phyloP scores from a whole-genome alignment of 2,329 filamentous ascomycete genomes.

The Neurospora sp. region DNA sequence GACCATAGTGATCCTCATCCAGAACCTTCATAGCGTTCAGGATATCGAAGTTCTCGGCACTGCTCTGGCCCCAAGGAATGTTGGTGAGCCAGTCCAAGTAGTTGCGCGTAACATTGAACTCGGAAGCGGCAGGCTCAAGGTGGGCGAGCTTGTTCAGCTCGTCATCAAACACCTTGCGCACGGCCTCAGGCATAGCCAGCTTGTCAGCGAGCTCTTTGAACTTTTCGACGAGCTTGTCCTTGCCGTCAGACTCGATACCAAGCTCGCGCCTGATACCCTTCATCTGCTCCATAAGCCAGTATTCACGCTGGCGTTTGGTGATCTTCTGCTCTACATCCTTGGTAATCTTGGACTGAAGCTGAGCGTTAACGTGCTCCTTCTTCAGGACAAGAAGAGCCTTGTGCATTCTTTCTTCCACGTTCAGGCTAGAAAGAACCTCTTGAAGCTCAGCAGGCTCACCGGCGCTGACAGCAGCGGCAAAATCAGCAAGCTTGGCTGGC shows the following conservation, averaged over 20 bases:
- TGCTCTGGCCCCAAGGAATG: conserved; percentile 93
- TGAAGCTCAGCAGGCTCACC: conserved; percentile 89
- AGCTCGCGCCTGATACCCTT: conserved; percentile 94
- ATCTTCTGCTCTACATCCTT: conserved; percentile 98
- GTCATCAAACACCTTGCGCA: conserved; percentile 96
- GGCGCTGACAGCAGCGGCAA: conserved; percentile 91
- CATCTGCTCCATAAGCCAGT: conserved; percentile 99
- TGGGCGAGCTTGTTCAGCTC: conserved; percentile 96
- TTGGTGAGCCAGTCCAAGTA: conserved; percentile 98
- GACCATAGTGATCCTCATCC: conserved; percentile 91
- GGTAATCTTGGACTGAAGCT: conserved; percentile 92
- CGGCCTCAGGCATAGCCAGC: conserved; percentile 91
- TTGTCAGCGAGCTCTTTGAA: conserved; percentile 94
- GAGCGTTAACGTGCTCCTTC: conserved; percentile 97
- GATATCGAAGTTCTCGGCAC: conserved; percentile 93
- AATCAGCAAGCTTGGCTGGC: conserved; percentile 90
- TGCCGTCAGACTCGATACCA: conserved; percentile 93
- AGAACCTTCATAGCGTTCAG: conserved; percentile 81
- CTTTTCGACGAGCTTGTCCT: conserved; percentile 94
- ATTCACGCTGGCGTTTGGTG: conserved; percentile 92
- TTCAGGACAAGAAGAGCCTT: conserved; percentile 90
- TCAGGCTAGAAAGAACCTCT: conserved; percentile 77
- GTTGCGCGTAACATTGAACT: conserved; percentile 97
- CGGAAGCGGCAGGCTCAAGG: conserved; percentile 87
- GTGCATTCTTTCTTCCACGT: conserved; percentile 84